Evolutionary conservation across 73 alveolate species (phyloP), one percentile per base, ranked within the genome.

Genomic region (Breviolum minutum): DNA sequence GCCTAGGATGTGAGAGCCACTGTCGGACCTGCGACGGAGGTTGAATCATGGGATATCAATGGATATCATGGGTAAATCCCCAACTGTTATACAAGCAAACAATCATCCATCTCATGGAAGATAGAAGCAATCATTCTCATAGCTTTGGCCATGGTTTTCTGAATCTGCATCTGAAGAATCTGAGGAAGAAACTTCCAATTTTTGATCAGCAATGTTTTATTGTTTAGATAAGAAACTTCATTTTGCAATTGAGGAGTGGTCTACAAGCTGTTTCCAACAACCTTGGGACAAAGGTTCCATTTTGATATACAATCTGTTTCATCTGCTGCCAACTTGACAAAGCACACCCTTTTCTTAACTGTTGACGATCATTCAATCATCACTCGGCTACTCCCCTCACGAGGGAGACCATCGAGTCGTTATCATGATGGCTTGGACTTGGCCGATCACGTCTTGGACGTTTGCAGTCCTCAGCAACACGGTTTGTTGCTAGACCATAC

Each of bases 361-460:
- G 32, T 64, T 5, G 16, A 7, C 87, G 66, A 29, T 7, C 87
- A 7, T 11, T n/a, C n/a, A n/a, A n/a, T n/a, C n/a, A n/a, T n/a
- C n/a, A n/a, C n/a, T n/a, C n/a, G 87, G 87, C 87, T 12, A 8
- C 87, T 74, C 62, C 24, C 29, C 85, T 10, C 81, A 12, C 26
- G 85, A 76, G 66, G 54, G 54, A 40, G 54, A 12, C 48, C 66
- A 26, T 64, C 87, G 48, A 26, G n/a, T 29, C 87, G 27, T 79
- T 79, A 79, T 79, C 87, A 79, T 66, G 27, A 79, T 32, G 87
- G 30, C 87, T 79, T 79, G 12, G 66, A 27, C 87, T n/a, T n/a
- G n/a, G 87, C 32, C 30, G 87, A 79, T 64, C 87, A 79, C 87
- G 87, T 79, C 87, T 79, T 79, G 87, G 66, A 79, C 87, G 87